Base-by-base conservation (phyloP, 352 stramenopile genomes). In the Pythium apleroticum region DNA sequence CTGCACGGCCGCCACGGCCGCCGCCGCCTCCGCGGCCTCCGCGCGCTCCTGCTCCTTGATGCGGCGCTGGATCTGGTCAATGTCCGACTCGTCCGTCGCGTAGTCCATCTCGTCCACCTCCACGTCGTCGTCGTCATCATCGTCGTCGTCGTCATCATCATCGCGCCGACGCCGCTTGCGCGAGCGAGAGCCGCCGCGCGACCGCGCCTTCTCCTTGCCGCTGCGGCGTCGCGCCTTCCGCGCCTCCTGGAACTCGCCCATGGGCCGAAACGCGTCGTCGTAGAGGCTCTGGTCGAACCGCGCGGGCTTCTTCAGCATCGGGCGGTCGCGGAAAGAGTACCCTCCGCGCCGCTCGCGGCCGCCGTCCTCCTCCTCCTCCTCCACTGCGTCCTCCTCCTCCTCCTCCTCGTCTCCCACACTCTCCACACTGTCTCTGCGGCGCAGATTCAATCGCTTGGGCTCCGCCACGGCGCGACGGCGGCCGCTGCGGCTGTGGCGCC, bases 201-300 rank as follows among this genome's bases (percentile, higher is more conserved):
- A 56, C 11, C 62, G 48, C 53, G 66, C 68, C 33, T 57, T 65
- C 22, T 68, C 39, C 6, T 28, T 37, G 19, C 64, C 65, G 39
- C 50, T 55, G 22, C 74, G 75, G 30, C 7, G 61, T 59, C 55
- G 69, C 69, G 35, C 52, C 54, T 43, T 66, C 48, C 10, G 58
- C 10, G 25, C 73, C 8, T 60, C 63, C 25, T 54, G 11, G 48
- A 69, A 70, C 3, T 74, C 72, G 17, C 50, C 35, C 54, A 73
- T 71, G 15, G 72, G 66, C 19, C 72, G 69, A 30, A 92, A 92
- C 28, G 89, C 78, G 43, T 90, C 80, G 60, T 92, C 81, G 68
- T 90, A 92, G 12, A 90, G 60, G 41, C 68, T 78, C 53, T 80
- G 70, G 31, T 90, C 80, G 64, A 90, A 90, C 17, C 73, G 80